Evolutionary conservation across 169 alveolate genomes (phyloP), one percentile per base, ranked within the genome.

Genomic region (Cardiosporidium cionae): DNA sequence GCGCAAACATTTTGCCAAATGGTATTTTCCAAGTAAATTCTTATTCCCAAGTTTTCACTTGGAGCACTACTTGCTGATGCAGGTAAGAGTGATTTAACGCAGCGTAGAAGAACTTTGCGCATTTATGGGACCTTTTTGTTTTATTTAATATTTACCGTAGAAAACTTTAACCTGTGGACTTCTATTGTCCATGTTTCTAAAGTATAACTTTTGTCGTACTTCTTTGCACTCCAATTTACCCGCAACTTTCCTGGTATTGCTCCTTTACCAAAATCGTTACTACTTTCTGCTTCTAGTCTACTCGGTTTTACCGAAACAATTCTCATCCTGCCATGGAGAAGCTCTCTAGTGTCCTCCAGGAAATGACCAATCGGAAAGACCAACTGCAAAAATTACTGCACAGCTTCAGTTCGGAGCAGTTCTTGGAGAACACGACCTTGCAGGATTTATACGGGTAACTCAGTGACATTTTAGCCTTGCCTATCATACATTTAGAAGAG

Each of bases 41-140:
- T 33, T 66, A 25, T 25, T 75, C 32, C 82, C 32, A 22, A 53
- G 64, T 52, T 53, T 75, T 27, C 70, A 66, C 31, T 4, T 75
- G 32, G 70, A 52, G 22, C 82, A 75, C 9, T 75, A 75, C 68
- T 44, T 75, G 25, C 76, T 68, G 23, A 67, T 75, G 82, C 82
- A 75, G 25, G 82, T 75, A 23, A 1, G 65, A 1, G 68, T 52
- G 68, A 9, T 9, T 29, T 9, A 16, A n/a, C n/a, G n/a, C n/a
- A n/a, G n/a, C n/a, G n/a, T n/a, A n/a, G n/a, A n/a, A n/a, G n/a
- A n/a, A n/a, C n/a, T n/a, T n/a, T n/a, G n/a, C n/a, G n/a, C n/a
- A n/a, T n/a, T n/a, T n/a, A n/a, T n/a, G n/a, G n/a, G n/a, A n/a
- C n/a, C n/a, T n/a, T n/a, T n/a, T n/a, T n/a, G n/a, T n/a, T n/a